Percentiles rank a stretch among this genome's conserved stretches.
These are phyloP conservation scores for Cytospora mali DNA, from an alignment of 2,329 filamentous ascomycete genomes.

Conservation along the genomic window DNA sequence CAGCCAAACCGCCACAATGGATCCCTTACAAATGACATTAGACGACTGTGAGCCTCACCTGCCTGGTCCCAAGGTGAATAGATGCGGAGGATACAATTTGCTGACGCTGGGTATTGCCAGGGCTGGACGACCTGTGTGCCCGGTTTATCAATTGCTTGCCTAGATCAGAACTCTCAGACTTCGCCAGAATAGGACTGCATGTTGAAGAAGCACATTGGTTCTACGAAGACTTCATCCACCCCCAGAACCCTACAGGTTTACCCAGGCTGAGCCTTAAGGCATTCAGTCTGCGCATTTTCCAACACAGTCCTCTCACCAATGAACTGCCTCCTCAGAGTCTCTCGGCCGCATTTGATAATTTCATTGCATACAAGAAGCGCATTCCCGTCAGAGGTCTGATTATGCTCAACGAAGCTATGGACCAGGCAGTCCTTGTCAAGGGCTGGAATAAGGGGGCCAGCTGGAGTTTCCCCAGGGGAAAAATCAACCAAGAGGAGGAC, in stretches of 20 bases:
- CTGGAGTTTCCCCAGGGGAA: constrained; percentile 96
- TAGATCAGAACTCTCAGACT: constrained; percentile 82
- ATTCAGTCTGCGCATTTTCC: constrained; percentile 89
- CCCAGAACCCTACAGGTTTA: constrained; percentile 75
- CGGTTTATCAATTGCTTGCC: constrained; percentile 98
- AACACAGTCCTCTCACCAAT: constrained; percentile 87
- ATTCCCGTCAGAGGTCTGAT: constrained; percentile 95
- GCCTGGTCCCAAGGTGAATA: constrained; percentile 1
- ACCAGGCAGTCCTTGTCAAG: constrained; percentile 88
- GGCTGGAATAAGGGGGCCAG: constrained; percentile 97
- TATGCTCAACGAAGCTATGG: constrained; percentile 91
- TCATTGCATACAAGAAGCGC: constrained; percentile 90
- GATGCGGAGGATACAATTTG: constrained; percentile 27
- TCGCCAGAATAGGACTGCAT: constrained; percentile 96
- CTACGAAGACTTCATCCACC: constrained; percentile 98
- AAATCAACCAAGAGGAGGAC: constrained; percentile 97
- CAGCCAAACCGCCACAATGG: constrained; percentile 22
- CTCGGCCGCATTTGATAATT: constrained; percentile 84
- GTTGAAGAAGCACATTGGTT: constrained; percentile 99
- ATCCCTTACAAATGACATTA: constrained; percentile 24
- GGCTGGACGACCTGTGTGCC: constrained; percentile 96
- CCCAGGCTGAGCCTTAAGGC: constrained; percentile 82
- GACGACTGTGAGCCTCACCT: constrained; percentile 25
- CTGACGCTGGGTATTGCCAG: constrained; percentile 47
- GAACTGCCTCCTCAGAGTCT: constrained; percentile 78